Conservation (phyloP, 1,284 basidiomycete genomes). For the Fomitopsis pinicola region DNA sequence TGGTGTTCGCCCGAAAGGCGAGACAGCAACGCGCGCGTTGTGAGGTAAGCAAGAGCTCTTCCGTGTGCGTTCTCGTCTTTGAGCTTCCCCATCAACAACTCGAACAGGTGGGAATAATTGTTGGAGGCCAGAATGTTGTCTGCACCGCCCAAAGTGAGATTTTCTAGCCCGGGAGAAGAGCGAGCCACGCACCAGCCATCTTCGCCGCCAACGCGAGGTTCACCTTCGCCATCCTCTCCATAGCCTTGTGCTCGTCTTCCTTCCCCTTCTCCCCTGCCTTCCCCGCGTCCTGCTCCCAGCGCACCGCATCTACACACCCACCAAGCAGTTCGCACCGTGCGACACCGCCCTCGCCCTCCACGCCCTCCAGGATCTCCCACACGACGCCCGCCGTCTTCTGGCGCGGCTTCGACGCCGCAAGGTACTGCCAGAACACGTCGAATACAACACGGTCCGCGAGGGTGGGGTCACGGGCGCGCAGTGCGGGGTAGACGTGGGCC, state of each 20-base stretch:
- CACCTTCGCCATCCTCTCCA: constrained; percentile 43
- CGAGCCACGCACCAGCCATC: constrained; percentile 55
- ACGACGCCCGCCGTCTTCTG: constrained; percentile 57
- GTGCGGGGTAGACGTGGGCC: constrained; percentile 35
- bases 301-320: constrained; percentile 43
- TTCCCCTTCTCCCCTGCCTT: constrained; percentile 24
- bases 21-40: constrained; percentile 51
- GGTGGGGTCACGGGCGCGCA: constrained; percentile 25
- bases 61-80: constrained; percentile 45
- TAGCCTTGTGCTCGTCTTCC: constrained; percentile 31
- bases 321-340: constrained; percentile 38
- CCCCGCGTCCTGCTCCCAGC: constrained; percentile 25
- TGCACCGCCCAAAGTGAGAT: constrained; percentile 20
- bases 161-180: not conserved
- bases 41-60: constrained; percentile 54
- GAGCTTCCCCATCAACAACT: constrained; percentile 45
- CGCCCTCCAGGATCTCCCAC: constrained; percentile 55
- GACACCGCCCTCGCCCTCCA: constrained; percentile 23
- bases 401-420: constrained; percentile 69
- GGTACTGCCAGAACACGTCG: constrained; percentile 63
- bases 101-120: constrained; percentile 35
- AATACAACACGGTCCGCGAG: constrained; percentile 48
- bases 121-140: constrained; percentile 59
- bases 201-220: constrained; percentile 51
- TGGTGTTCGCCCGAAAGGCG: constrained; percentile 54